A percentile compares a stretch with the other conserved stretches of the same genome.
phyloP scores from a whole-genome alignment of 805 yeast genomes.

The Hanseniaspora lachancei region DNA sequence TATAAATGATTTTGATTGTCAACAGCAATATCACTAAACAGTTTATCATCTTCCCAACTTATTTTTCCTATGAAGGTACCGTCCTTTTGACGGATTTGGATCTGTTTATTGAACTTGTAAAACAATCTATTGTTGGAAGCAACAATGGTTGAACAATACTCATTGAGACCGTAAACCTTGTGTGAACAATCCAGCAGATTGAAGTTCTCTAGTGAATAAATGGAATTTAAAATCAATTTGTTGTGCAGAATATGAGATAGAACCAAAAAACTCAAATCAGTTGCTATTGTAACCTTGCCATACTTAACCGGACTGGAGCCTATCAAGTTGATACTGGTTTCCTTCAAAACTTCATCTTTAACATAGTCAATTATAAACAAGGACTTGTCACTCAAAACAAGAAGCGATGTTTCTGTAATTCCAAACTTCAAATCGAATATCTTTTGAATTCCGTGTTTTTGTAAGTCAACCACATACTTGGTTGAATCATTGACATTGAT shows the following conservation, averaged over 20 bases:
- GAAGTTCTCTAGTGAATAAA: constrained; percentile 6
- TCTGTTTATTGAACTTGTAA: not conserved
- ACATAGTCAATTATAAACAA: constrained; percentile 2
- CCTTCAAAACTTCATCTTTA: not conserved
- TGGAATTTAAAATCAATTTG: not conserved
- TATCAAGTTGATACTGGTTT: not conserved
- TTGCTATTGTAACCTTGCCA: not conserved
- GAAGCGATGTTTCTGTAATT: constrained; percentile 3
- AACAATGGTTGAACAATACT: not conserved
- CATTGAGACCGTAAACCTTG: not conserved
- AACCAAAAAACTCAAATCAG: not conserved
- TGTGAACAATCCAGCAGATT: not conserved
- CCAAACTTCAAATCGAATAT: constrained; percentile 8
- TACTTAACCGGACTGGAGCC: not conserved
- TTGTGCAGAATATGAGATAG: not conserved
- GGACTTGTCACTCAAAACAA: not conserved
- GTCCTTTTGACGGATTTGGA: not conserved
- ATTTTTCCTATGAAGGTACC: not conserved
- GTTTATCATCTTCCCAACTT: not conserved
- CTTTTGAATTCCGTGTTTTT: not conserved
- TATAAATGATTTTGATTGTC: not conserved
- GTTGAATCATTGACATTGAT: not conserved
- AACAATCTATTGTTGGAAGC: not conserved
- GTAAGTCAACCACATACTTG: not conserved
- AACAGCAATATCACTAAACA: not conserved